Base-by-base conservation (phyloP, 1,139 yeast species). In the Saccharomycopsis phalli region DNA sequence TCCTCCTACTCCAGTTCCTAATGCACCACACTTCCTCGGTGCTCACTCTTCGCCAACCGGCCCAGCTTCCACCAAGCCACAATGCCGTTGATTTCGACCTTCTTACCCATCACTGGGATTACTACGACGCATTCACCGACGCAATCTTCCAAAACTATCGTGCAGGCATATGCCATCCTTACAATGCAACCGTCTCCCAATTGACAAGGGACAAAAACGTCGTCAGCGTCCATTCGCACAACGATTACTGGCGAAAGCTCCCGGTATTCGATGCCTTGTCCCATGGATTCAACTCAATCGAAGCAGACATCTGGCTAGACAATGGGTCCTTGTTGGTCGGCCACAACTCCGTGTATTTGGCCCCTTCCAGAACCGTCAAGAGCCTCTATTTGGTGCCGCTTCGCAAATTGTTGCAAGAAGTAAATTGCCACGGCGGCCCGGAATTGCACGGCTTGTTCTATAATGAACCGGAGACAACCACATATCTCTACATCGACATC, bases 241-340 rank as follows among this genome's bases (percentile, higher is more conserved):
- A 81, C 53, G 91, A 81, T 54, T 81, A 81, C 56, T 78, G 84
- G 86, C 62, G 88, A 49, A 49, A 55, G 2, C 55, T 61, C 4
- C 91, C 91, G 0, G 61, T 81, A 7, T 64, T 73, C 44, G 80
- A 76, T 46, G 88, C 87, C 0, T 56, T 80, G 28, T 60, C 66
- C 11, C 57, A 61, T 22, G 91, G 88, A 1, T 69, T 73, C 20
- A 65, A 65, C 37, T 74, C 84, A 38, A 68, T 80, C 6, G 91
- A 81, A 56, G 81, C 82, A 19, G 93, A 81, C 54, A 71, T 80
- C 32, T 81, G 86, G 86, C 58, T 61, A 34, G 65, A 68, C 38
- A 60, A 65, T 3, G 47, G 56, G 10, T 42, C 30, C 23, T 59
- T 81, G n/a, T 78, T 68, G 40, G 86, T 81, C 34, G 88, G 88